Evolutionary conservation across 345 rosid species (phyloP), one percentile per base, ranked within the genome.

Genomic region (Pseudoturritis turrita): DNA sequence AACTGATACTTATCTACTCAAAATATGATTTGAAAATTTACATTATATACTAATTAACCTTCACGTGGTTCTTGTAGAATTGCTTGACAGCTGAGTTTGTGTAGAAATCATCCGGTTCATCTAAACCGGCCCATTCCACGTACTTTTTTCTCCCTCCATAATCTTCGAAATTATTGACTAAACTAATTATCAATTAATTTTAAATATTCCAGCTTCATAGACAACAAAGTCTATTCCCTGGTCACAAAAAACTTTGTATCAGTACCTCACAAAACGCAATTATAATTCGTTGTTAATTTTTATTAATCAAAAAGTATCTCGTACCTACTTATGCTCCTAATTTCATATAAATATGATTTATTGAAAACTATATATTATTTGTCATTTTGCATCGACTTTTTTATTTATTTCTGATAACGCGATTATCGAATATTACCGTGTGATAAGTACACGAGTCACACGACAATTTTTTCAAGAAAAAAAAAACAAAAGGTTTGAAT

Each of bases 201-300:
- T 77, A 49, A 75, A 21, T 58, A 76, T 86, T 45, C 67, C 75
- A 3, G 97, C 97, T 74, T 90, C 96, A 7, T 90, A 73, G 10
- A 84, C 77, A 55, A 85, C 96, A 70, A 87, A 90, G 62, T 92
- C 97, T 83, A 92, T 59, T 13, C 89, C 97, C 96, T 87, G 67
- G 15, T 43, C 50, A 1, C n/a, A n/a, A n/a, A n/a, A n/a, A n/a
- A n/a, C n/a, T n/a, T n/a, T n/a, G n/a, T n/a, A n/a, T n/a, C n/a
- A n/a, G n/a, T n/a, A n/a, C n/a, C n/a, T n/a, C n/a, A n/a, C n/a
- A n/a, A n/a, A n/a, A n/a, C n/a, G 3, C 14, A 29, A 74, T 14
- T 3, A 49, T 11, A 26, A 54, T 7, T 9, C 8, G 12, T 14
- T 36, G 36, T 23, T 68, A 26, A 19, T 13, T n/a, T 46, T n/a